Percentiles rank a stretch among this genome's conserved stretches.
These are phyloP conservation scores for Leucocoprinus sp. DNA, from an alignment of 768 basidiomycete species.

Conservation along the genomic window DNA sequence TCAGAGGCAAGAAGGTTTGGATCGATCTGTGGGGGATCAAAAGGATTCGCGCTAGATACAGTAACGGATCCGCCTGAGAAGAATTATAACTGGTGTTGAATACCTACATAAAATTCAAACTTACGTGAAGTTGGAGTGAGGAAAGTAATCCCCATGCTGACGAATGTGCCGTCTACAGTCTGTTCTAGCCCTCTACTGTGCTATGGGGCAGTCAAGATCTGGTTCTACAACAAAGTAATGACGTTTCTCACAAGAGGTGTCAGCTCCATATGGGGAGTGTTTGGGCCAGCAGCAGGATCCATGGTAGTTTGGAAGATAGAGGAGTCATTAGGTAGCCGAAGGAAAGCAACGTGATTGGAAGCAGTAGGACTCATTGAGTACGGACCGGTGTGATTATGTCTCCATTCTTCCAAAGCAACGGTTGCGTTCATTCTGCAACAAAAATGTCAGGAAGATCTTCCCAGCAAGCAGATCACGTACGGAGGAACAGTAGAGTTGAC, in stretches of 20 bases:
- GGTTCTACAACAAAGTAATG: slow-evolving; percentile 13
- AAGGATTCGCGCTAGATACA: slow-evolving; percentile 17
- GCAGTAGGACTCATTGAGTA: slow-evolving; percentile 12
- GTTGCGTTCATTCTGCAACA: not conserved
- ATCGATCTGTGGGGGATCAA: slow-evolving; percentile 19
- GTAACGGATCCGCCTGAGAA: slow-evolving; percentile 18
- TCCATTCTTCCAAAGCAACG: slow-evolving; percentile 13
- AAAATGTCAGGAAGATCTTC: not conserved
- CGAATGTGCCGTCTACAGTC: slow-evolving; percentile 18
- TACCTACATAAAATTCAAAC: not conserved
- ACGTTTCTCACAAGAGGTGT: slow-evolving; percentile 16
- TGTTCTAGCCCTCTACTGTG: slow-evolving; percentile 11
- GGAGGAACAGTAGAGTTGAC: slow-evolving; percentile 20
- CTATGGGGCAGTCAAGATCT: slow-evolving; percentile 7
- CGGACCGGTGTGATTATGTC: slow-evolving; percentile 16
- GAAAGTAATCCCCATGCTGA: slow-evolving; percentile 19
- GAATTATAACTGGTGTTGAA: not conserved
- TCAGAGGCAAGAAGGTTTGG: slow-evolving; percentile 16
- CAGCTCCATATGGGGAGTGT: slow-evolving; percentile 14
- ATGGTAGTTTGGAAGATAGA: slow-evolving; percentile 13
- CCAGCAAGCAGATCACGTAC: slow-evolving; percentile 14
- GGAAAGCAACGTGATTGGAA: slow-evolving; percentile 17
- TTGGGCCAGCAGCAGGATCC: slow-evolving; percentile 19
- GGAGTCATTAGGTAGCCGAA: slow-evolving; percentile 16
- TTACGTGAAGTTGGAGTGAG: slow-evolving; percentile 25